Conservation (phyloP, 2,329 filamentous ascomycete genomes). For the Pestalotiopsis sp. region DNA sequence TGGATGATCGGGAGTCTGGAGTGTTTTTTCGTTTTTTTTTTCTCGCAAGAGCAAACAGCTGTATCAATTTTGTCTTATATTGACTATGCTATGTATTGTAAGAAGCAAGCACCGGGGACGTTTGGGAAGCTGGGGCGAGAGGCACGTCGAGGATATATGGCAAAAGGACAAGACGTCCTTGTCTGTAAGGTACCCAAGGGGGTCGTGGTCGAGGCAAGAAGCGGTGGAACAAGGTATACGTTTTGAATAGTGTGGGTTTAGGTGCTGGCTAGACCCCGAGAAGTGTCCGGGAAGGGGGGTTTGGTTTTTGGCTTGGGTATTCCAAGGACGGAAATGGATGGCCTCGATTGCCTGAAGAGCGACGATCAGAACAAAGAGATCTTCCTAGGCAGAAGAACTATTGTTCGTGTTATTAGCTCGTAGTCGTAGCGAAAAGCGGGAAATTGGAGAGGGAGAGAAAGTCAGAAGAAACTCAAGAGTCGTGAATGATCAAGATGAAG, state of each 20-base stretch:
- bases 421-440: background rate
- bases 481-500: background rate
- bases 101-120: slow-evolving; percentile 17
- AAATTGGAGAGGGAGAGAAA: background rate
- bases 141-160: slow-evolving; percentile 20
- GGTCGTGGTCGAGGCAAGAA: background rate
- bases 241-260: background rate
- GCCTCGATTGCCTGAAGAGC: background rate
- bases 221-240: slow-evolving; percentile 10
- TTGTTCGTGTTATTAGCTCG: background rate
- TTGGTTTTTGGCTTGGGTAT: background rate
- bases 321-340: slow-evolving; percentile 5
- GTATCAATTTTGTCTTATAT: slow-evolving; percentile 43
- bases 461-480: background rate
- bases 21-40: slow-evolving; percentile 8
- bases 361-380: slow-evolving; percentile 1
- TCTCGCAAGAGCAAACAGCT: slow-evolving; percentile 20
- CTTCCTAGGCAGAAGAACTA: background rate
- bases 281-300: slow-evolving; percentile 8
- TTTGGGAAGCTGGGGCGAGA: slow-evolving; percentile 6
- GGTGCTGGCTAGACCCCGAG: slow-evolving; percentile 5
- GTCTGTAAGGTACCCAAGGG: slow-evolving; percentile 1
- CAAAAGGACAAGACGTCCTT: slow-evolving; percentile 11
- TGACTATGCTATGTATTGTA: slow-evolving; percentile 51
- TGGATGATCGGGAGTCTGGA: slow-evolving; percentile 13